Base-by-base conservation (phyloP, 2,329 filamentous ascomycete genomes). In the Penicillium digitatum region DNA sequence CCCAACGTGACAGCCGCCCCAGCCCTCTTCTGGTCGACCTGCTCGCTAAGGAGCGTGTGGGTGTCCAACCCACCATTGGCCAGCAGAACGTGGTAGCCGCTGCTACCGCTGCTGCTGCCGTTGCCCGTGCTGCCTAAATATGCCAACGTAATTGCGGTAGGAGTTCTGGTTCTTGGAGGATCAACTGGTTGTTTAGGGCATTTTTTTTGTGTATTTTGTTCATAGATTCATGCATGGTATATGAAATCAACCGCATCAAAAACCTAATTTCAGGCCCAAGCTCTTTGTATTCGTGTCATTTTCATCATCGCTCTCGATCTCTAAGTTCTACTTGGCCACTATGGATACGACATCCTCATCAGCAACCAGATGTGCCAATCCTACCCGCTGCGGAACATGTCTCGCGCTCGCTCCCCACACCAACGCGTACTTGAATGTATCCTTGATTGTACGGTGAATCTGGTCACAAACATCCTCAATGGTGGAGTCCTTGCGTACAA, bases 401-500 rank as follows among this genome's bases (percentile, higher is more conserved):
- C 90, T 86, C 34, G 94, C 94, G 74, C 93, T 97, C 18, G 92
- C 92, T 5, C 94, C 94, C 95, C 95, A 99, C 0, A 99, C 94
- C 62, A 97, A 77, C 3, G 94, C 95, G 77, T 97, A 96, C 80
- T 97, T 99, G 82, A 97, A 99, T 5, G 91, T 96, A 60, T 99
- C 95, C 83, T 97, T 99, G 62, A 99, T 78, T 26, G 86, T 94
- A 59, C 94, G 82, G 77, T 99, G 94, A 63, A 99, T 89, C 66
- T 90, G 86, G 74, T 99, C 94, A 74, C 94, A 99, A 10, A 99
- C 94, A 74, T 99, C 93, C 76, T 97, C 94, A 69, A 99, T 91
- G 12, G 87, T 90, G 69, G 89, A 90, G 66, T 92, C 89, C 70
- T 81, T 86, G 55, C 95, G 82, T 62, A 99, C 94, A 69, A 99